These are phyloP conservation scores for Ensete ventricosum DNA, from an alignment of 176 grass and related monocot genomes.

Conservation along the genomic window DNA sequence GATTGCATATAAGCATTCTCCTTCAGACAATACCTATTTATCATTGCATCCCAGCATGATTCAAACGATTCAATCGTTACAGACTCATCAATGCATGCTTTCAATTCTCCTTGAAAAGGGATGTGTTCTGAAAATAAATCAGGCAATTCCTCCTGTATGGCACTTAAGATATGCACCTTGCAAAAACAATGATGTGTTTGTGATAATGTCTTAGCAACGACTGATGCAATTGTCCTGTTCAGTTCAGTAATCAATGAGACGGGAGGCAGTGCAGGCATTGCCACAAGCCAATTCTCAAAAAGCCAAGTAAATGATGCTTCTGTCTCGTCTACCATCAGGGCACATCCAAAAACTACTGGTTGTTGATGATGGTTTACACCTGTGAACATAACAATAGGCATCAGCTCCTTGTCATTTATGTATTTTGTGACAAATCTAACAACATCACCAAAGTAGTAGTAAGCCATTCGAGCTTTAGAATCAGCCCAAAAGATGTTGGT, in stretches of 20 bases:
- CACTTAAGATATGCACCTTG: conserved; percentile 55
- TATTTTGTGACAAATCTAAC: conserved; percentile 56
- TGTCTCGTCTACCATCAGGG: conserved; percentile 69
- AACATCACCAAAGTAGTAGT: conserved; percentile 81
- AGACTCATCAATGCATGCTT: conserved; percentile 52
- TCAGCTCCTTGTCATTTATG: conserved; percentile 56
- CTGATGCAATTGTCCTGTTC: conserved; percentile 42
- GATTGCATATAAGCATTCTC: conserved; percentile 63
- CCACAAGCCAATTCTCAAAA: conserved; percentile 83
- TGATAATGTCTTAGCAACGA: conserved; percentile 57
- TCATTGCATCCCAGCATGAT: conserved; percentile 49
- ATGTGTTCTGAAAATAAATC: conserved; percentile 34
- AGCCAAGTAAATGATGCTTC: conserved; percentile 83
- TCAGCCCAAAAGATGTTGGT: conserved; percentile 91
- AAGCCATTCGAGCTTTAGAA: conserved; percentile 68
- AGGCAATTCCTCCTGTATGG: conserved; percentile 46
- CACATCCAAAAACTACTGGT: conserved; percentile 76
- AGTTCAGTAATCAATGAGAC: conserved; percentile 73
- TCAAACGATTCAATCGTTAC: conserved; percentile 64
- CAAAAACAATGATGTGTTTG: conserved; percentile 63
- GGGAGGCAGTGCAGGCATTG: conserved; percentile 60
- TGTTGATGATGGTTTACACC: conserved; percentile 93
- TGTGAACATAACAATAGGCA: conserved; percentile 76
- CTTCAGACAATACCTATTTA: conserved; percentile 43
- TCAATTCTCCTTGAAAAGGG: conserved; percentile 54